Conservation (phyloP, 1,284 basidiomycete genomes). For the Leccinum griseonigrum region DNA sequence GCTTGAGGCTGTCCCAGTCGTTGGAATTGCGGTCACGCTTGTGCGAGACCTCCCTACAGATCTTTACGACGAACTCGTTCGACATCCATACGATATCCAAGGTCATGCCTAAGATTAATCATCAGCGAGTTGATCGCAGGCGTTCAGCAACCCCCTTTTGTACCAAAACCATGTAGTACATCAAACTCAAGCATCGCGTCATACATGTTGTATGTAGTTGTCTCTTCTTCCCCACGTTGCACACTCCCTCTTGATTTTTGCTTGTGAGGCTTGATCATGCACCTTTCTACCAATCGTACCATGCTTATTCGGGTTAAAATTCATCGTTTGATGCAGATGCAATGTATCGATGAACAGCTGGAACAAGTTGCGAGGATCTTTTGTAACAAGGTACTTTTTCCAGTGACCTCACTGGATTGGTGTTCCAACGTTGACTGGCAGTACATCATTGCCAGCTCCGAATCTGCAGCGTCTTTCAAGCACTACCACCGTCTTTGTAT, state of each 20-base stretch:
- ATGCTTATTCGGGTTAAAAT: background rate
- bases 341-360: background rate
- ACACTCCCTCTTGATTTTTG: background rate
- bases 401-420: background rate
- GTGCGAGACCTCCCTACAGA: conserved; percentile 87
- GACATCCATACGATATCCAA: conserved; percentile 78
- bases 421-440: background rate
- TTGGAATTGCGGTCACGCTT: conserved; percentile 90
- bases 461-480: too few species aligned
- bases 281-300: background rate
- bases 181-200: background rate
- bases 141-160: conserved; percentile 10
- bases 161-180: conserved; percentile 29
- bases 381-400: background rate
- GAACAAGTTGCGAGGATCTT: background rate
- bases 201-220: conserved; percentile 18
- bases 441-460: background rate
- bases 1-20: conserved; percentile 82
- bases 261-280: background rate
- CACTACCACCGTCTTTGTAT: background rate
- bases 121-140: conserved; percentile 10
- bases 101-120: conserved; percentile 19
- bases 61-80: conserved; percentile 88
- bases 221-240: background rate
- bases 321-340: conserved; percentile 2